phyloP scores from a whole-genome alignment of 306 rosid species.

The Datisca glomerata region DNA sequence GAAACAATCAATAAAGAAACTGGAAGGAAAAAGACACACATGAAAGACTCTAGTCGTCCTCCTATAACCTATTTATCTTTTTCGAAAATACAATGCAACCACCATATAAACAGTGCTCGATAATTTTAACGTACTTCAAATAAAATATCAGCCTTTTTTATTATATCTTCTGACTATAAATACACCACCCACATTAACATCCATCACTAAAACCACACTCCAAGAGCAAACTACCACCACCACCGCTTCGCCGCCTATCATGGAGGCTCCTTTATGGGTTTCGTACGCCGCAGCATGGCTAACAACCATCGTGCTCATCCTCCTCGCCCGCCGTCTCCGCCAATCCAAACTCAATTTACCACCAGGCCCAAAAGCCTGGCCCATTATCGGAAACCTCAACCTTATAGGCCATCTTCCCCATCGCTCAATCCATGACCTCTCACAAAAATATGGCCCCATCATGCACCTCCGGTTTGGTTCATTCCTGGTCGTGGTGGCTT shows the following conservation, averaged over 20 bases:
- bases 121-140: too few species aligned
- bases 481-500: conserved; percentile 45
- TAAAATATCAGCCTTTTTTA: background rate
- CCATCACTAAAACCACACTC: too few species aligned
- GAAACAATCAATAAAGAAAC: too few species aligned
- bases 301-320: conserved; percentile 28
- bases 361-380: conserved; percentile 89
- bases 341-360: conserved; percentile 36
- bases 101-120: too few species aligned
- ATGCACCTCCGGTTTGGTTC: conserved; percentile 56
- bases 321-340: conserved; percentile 30
- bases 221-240: too few species aligned
- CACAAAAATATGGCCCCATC: conserved; percentile 53
- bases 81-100: too few species aligned
- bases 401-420: conserved; percentile 70
- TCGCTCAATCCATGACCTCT: conserved; percentile 41
- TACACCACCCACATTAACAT: too few species aligned
- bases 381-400: conserved; percentile 70
- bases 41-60: too few species aligned
- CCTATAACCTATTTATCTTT: too few species aligned
- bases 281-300: conserved; percentile 26
- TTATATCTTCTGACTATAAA: too few species aligned
- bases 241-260: too few species aligned
- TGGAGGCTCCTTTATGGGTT: conserved; percentile 22
- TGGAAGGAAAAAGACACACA: too few species aligned